Evolutionary conservation across 1,284 basidiomycete genomes (phyloP).

Genomic region (Macrocystidia cucumis): DNA sequence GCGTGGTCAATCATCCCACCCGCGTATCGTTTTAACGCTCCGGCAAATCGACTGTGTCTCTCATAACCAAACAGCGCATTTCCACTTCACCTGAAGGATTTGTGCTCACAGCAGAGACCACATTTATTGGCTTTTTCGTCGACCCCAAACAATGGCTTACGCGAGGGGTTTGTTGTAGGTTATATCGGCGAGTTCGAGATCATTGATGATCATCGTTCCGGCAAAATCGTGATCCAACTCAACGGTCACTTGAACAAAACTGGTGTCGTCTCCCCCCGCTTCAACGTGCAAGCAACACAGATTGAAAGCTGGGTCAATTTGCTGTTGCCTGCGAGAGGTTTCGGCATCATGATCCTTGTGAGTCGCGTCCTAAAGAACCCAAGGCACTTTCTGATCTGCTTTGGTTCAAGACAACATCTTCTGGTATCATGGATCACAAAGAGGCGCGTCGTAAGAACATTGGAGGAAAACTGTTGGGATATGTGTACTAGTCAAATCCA

Average conservation of each 20-base stretch:
- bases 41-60: conserved; percentile 50
- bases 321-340: conserved; percentile 90
- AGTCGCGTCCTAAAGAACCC: too few species aligned
- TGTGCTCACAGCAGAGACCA: conserved; percentile 52
- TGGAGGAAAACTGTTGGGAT: conserved; percentile 85
- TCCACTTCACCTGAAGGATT: conserved; percentile 23
- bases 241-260: conserved; percentile 99
- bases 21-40: conserved; percentile 66
- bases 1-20: conserved; percentile 46
- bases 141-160: conserved; percentile 4
- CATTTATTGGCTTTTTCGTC: conserved; percentile 21
- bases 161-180: conserved; percentile 41
- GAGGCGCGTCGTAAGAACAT: conserved; percentile 99
- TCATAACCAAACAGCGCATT: conserved; percentile 43
- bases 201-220: conserved; percentile 98
- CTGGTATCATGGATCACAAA: conserved; percentile 98
- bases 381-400: too few species aligned
- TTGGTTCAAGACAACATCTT: conserved; percentile 77
- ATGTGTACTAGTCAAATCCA: conserved; percentile 57
- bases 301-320: conserved; percentile 95
- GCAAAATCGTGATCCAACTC: conserved; percentile 98
- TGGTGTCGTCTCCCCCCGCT: conserved; percentile 97
- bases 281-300: conserved; percentile 91
- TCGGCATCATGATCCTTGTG: conserved; percentile 93
- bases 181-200: conserved; percentile 99